Evolutionary conservation across 176 grass and related monocot species (phyloP).

Genomic region (Aechmea fasciata): DNA sequence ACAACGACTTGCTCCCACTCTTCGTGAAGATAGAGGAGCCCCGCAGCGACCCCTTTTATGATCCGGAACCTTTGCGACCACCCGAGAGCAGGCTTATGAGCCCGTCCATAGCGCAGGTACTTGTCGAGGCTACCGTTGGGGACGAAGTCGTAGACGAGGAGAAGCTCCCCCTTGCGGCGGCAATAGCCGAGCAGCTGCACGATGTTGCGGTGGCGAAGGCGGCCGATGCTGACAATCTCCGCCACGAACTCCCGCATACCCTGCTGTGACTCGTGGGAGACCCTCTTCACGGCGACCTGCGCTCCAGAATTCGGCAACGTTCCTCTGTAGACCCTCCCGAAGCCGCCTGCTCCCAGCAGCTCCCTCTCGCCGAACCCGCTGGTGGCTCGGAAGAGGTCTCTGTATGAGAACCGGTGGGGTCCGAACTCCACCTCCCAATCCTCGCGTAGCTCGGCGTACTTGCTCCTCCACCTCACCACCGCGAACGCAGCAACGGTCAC

Average conservation of each 20-base stretch:
- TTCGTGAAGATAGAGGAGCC: conserved; percentile 52
- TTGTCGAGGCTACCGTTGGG: conserved; percentile 21
- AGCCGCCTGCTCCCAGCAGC: conserved; percentile 7
- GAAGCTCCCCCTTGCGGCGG: conserved; percentile 12
- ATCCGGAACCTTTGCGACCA: conserved; percentile 9
- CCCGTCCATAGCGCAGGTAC: not conserved
- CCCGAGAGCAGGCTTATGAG: not conserved
- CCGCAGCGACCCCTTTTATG: conserved; percentile 34
- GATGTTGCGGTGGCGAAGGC: conserved; percentile 11
- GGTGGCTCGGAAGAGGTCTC: conserved; percentile 6
- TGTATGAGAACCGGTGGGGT: conserved; percentile 2
- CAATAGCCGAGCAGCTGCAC: conserved; percentile 16
- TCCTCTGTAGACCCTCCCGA: conserved; percentile 15
- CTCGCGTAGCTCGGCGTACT: conserved; percentile 7
- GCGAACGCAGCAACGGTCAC: not conserved
- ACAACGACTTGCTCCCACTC: conserved; percentile 50
- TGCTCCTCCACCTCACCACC: not conserved
- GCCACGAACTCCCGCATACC: conserved; percentile 21
- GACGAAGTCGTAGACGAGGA: conserved; percentile 13
- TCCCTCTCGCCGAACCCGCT: conserved; percentile 1
- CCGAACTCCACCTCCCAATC: conserved; percentile 16
- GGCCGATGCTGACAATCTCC: conserved; percentile 10
- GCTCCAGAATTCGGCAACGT: not conserved
- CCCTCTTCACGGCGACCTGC: conserved; percentile 13
- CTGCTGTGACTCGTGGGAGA: conserved; percentile 16